These are phyloP conservation scores for Pseudoneurospora amorphoporcata DNA, from an alignment of 495 filamentous ascomycete species.

Conservation along the genomic window DNA sequence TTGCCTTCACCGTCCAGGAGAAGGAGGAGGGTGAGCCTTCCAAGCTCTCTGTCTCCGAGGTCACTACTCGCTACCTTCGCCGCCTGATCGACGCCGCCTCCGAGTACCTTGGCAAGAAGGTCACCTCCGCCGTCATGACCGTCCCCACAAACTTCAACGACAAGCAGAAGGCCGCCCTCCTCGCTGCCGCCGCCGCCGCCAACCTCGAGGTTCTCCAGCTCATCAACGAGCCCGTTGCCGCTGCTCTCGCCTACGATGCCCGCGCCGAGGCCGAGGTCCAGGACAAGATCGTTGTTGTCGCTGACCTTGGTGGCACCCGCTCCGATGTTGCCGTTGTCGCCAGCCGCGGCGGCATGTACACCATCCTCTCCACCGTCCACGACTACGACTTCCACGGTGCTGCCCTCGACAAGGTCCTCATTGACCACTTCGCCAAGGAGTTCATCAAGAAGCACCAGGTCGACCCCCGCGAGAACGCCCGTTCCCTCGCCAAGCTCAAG, in stretches of 20 bases:
- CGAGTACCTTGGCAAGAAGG: constrained; percentile 82
- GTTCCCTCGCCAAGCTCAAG: constrained; percentile 82
- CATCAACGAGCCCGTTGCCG: constrained; percentile 87
- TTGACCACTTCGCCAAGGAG: constrained; percentile 96
- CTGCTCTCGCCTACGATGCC: constrained; percentile 85
- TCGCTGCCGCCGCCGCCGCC: constrained; percentile 65
- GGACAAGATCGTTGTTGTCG: constrained; percentile 88
- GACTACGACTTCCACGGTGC: constrained; percentile 84
- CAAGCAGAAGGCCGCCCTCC: constrained; percentile 70
- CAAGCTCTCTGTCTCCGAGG: constrained; percentile 69
- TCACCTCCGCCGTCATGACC: constrained; percentile 86
- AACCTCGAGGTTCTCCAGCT: constrained; percentile 85
- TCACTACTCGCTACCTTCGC: constrained; percentile 76
- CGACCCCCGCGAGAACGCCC: constrained; percentile 73
- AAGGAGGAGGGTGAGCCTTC: constrained; percentile 49
- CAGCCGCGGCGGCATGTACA: constrained; percentile 92
- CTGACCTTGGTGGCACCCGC: constrained; percentile 84
- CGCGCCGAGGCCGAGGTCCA: constrained; percentile 59
- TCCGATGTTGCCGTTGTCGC: constrained; percentile 87
- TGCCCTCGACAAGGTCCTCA: constrained; percentile 76
- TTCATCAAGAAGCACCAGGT: constrained; percentile 76
- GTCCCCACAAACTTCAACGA: constrained; percentile 90
- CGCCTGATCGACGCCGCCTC: constrained; percentile 75
- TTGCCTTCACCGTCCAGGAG: constrained; percentile 79
- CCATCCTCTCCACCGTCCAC: constrained; percentile 82